Evolutionary conservation across 768 basidiomycete genomes (phyloP).

Genomic region (Hericium coralloides): DNA sequence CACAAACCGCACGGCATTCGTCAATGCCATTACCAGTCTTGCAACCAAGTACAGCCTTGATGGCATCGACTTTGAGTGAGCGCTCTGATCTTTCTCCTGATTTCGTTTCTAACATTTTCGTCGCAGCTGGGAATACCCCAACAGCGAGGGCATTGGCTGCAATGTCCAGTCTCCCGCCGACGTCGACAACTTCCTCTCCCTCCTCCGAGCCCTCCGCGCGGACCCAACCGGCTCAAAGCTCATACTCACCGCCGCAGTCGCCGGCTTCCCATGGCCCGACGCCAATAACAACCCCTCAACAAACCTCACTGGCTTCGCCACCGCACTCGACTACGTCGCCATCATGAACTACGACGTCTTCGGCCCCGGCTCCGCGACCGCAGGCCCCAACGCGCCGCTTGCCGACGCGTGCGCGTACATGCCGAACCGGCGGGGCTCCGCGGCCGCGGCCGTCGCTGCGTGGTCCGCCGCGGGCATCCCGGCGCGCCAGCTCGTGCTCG

Average conservation of each 20-base stretch:
- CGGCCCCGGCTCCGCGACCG: conserved; percentile 31
- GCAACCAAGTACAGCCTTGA: conserved; percentile 4
- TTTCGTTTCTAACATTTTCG: neutral
- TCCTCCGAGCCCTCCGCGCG: conserved; percentile 62
- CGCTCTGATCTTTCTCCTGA: neutral
- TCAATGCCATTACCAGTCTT: neutral
- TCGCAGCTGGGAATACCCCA: conserved; percentile 45
- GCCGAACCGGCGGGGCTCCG: conserved; percentile 61
- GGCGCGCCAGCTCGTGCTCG: conserved; percentile 63
- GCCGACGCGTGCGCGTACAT: conserved; percentile 63
- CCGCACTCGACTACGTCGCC: conserved; percentile 64
- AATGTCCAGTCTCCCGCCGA: conserved; percentile 58
- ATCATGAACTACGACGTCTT: conserved; percentile 69
- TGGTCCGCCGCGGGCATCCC: conserved; percentile 82
- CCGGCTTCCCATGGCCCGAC: conserved; percentile 57
- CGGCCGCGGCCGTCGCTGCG: conserved; percentile 56
- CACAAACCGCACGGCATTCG: conserved; percentile 8
- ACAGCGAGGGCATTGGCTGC: conserved; percentile 54
- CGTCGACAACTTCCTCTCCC: conserved; percentile 68
- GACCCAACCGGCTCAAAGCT: conserved; percentile 44
- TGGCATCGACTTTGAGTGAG: conserved; percentile 11
- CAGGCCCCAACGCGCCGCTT: conserved; percentile 81
- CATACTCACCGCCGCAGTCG: conserved; percentile 65
- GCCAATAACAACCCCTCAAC: conserved; percentile 43
- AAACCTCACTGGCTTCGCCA: conserved; percentile 59